Base-by-base conservation (phyloP, 345 rosid species). In the Melaleuca quinquenervia region DNA sequence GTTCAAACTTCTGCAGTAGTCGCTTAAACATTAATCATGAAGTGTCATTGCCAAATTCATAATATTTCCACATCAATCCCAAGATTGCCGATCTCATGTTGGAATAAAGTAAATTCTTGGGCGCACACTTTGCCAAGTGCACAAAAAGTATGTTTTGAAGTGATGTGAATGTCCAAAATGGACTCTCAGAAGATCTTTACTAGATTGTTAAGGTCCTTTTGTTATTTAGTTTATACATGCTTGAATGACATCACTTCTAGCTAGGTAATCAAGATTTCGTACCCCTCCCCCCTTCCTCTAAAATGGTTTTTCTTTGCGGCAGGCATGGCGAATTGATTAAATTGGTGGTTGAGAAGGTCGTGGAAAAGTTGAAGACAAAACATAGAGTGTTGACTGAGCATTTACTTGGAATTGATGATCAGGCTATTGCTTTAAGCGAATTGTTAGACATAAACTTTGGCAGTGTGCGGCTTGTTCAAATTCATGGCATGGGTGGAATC, bases 271-370 rank as follows among this genome's bases (percentile, higher is more conserved):
- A 0, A 6, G 36, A 60, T 12, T 27, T 60, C 70, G 0, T 9
- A 6, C 13, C 0, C 6, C 2, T 3, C 7, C 6, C 27, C 62
- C 3, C n/a, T 12, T 3, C 0, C 0, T 2, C 36, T 27, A n/a
- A n/a, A n/a, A n/a, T 60, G 1, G 0, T 60, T 60, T 60, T n/a
- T 9, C 1, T 24, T 60, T 60, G 18, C 13, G 70, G 70, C 36
- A 60, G 70, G 18, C 36, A 60, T 3, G 70, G 36, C 1, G 36
- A 60, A 0, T 3, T 60, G 0, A n/a, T 60, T 18, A 60, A 60
- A n/a, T 13, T 60, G 18, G 18, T 60, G 0, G 9, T 27, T n/a
- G 29, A 55, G 62, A 24, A 10, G 2, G 62, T 55, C 1, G 6
- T 55, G 62, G 3, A 55, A 55, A 3, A 1, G 0, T 0, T 55